Conservation (phyloP, 2,329 filamentous ascomycete genomes). For the Ascochyta clinopodiicola region DNA sequence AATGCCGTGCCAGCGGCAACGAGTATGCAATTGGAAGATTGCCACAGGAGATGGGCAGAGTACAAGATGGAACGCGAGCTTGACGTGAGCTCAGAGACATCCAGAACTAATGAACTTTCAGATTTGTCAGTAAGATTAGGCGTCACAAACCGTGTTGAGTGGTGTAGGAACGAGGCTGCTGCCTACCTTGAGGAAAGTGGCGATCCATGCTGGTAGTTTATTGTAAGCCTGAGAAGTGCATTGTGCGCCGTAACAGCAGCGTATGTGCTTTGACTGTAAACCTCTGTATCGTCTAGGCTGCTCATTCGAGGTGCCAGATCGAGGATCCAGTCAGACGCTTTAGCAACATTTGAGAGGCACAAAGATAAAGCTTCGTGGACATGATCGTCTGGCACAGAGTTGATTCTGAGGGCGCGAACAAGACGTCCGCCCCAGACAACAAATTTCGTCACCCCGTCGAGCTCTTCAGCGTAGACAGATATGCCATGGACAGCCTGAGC, state of each 20-base stretch:
- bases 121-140: neutral
- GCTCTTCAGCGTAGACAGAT: slow-evolving; percentile 47
- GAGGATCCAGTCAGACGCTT: slow-evolving; percentile 48
- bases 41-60: slow-evolving; percentile 75
- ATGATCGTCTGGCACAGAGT: slow-evolving; percentile 30
- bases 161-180: no score
- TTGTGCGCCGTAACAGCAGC: slow-evolving; percentile 82
- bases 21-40: slow-evolving; percentile 65
- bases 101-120: slow-evolving; percentile 20
- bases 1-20: slow-evolving; percentile 92
- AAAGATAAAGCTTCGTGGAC: slow-evolving; percentile 27
- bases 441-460: slow-evolving; percentile 32
- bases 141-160: neutral
- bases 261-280: slow-evolving; percentile 19
- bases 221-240: slow-evolving; percentile 66
- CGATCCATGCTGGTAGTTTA: slow-evolving; percentile 18
- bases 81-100: slow-evolving; percentile 61
- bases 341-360: slow-evolving; percentile 27
- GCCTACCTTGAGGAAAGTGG: slow-evolving; percentile 15
- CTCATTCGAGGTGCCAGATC: slow-evolving; percentile 33
- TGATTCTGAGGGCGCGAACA: slow-evolving; percentile 54
- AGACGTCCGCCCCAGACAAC: slow-evolving; percentile 50
- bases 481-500: slow-evolving; percentile 80
- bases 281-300: slow-evolving; percentile 13
- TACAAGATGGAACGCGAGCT: slow-evolving; percentile 86